These are phyloP conservation scores for Calocybe gangraenosa DNA, from an alignment of 768 basidiomycete genomes.

Conservation along the genomic window DNA sequence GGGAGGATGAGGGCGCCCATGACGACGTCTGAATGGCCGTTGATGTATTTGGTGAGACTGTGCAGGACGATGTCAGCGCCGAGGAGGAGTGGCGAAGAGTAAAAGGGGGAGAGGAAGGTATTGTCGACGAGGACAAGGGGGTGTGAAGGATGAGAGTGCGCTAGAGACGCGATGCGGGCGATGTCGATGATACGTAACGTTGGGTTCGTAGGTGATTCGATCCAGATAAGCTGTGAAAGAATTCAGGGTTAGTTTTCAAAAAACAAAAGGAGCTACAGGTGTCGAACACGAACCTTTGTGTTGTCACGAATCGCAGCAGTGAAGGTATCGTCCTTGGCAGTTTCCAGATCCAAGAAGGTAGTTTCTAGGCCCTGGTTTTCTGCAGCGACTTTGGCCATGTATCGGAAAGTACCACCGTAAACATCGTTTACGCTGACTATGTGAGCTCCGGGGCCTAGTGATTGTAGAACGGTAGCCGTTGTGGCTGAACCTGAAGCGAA, in stretches of 20 bases:
- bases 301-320: constrained; percentile 64
- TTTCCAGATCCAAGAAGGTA: constrained; percentile 81
- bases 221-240: constrained; percentile 76
- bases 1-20: constrained; percentile 83
- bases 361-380: constrained; percentile 65
- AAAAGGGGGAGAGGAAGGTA: constrained; percentile 93
- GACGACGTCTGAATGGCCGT: constrained; percentile 92
- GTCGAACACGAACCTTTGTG: constrained; percentile 62
- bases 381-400: constrained; percentile 61
- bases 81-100: constrained; percentile 78
- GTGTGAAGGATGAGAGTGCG: constrained; percentile 52
- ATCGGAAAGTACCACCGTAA: constrained; percentile 91
- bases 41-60: constrained; percentile 85
- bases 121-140: constrained; percentile 91
- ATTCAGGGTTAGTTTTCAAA: neutral
- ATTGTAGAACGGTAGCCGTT: constrained; percentile 78
- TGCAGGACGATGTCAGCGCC: constrained; percentile 87
- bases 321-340: constrained; percentile 58
- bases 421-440: constrained; percentile 88
- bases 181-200: constrained; percentile 86
- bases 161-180: constrained; percentile 60
- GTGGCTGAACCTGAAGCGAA: constrained; percentile 86
- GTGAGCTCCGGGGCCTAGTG: constrained; percentile 71
- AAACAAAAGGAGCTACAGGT: neutral
- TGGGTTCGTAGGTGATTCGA: constrained; percentile 95